phyloP scores from a whole-genome alignment of 129 eudicot genomes.

The Lonicera japonica region DNA sequence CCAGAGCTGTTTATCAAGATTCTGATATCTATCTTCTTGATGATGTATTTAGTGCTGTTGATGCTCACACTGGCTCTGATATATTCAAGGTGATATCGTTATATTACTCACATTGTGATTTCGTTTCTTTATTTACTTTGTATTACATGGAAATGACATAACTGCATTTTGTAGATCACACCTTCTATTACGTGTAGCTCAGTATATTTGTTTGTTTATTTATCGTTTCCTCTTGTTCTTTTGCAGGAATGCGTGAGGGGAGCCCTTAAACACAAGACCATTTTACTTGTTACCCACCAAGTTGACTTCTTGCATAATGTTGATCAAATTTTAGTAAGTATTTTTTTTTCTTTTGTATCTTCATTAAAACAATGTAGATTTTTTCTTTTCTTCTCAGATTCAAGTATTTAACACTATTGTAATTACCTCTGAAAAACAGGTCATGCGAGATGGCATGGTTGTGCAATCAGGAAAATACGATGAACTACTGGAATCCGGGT shows the following conservation, averaged over 20 bases:
- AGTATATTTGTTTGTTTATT: not conserved
- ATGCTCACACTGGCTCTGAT: slow-evolving; percentile 91
- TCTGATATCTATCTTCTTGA: slow-evolving; percentile 87
- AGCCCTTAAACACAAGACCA: slow-evolving; percentile 57
- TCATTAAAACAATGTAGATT: no score
- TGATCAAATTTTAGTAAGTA: slow-evolving; percentile 69
- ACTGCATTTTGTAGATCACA: no score
- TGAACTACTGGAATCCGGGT: slow-evolving; percentile 49
- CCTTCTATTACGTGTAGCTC: not conserved
- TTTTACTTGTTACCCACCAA: slow-evolving; percentile 85
- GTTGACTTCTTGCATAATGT: slow-evolving; percentile 95
- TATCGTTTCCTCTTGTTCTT: not conserved
- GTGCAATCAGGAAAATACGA: slow-evolving; percentile 79
- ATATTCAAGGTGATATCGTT: slow-evolving; percentile 55
- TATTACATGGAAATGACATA: no score
- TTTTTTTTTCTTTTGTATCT: not conserved
- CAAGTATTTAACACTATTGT: not conserved
- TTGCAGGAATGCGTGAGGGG: slow-evolving; percentile 81
- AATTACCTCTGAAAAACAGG: slow-evolving; percentile 30
- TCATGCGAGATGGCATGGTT: slow-evolving; percentile 84
- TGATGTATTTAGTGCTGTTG: slow-evolving; percentile 86
- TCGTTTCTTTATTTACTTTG: not conserved
- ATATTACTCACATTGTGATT: not conserved
- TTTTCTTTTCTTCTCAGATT: not conserved
- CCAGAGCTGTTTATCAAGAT: slow-evolving; percentile 92